Evolutionary conservation across 768 basidiomycete genomes (phyloP).

Genomic region (Omphalotus guepiniiformis): DNA sequence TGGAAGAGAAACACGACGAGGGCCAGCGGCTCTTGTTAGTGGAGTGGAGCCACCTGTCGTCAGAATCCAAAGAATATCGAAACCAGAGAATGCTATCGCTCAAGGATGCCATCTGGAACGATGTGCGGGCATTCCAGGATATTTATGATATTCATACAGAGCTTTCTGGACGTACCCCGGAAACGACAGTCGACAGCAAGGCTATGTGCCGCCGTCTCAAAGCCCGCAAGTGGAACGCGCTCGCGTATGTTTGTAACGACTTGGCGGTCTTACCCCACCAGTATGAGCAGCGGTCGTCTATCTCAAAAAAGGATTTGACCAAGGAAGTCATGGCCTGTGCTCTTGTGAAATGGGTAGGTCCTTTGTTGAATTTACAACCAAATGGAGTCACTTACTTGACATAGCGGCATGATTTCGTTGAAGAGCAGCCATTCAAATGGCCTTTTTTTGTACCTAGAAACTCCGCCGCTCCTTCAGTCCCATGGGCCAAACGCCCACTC

Average conservation of each 20-base stretch:
- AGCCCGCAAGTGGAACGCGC: background rate
- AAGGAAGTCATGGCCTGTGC: background rate
- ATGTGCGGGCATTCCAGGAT: background rate
- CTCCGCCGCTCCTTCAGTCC: background rate
- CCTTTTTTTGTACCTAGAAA: background rate
- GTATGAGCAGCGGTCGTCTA: background rate
- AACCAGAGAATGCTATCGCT: background rate
- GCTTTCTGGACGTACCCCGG: background rate
- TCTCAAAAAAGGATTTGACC: background rate
- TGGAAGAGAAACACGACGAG: background rate
- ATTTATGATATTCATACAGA: background rate
- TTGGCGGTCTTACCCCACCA: background rate
- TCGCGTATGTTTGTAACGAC: conserved; percentile 3
- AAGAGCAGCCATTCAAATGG: background rate
- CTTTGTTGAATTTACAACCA: background rate
- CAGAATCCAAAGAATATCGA: background rate
- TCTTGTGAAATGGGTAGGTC: background rate
- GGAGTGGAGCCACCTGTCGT: background rate
- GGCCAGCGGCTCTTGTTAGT: background rate
- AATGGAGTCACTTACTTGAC: background rate
- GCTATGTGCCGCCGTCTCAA: background rate
- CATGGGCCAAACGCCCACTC: background rate
- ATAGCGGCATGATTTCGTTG: background rate
- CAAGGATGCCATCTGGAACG: background rate
- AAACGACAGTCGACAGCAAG: background rate